A percentile compares a stretch with the other conserved stretches of the same genome.
Conservation (phyloP, 2,329 filamentous ascomycete genomes). For the Aspergillus sp. region DNA sequence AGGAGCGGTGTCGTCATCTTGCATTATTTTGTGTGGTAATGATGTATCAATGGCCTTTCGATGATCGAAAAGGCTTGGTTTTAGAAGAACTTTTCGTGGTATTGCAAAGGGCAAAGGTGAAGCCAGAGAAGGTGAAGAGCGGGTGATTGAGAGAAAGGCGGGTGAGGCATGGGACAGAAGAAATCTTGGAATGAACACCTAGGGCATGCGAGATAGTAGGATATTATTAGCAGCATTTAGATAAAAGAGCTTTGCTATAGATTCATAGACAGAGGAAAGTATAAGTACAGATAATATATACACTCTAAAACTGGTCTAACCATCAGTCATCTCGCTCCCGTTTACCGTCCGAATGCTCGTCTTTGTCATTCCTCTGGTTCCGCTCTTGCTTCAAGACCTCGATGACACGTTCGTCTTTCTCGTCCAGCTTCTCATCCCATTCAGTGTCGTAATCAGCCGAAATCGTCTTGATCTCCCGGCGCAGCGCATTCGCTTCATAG, state of each 20-base stretch:
- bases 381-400: constrained; percentile 58
- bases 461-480: constrained; percentile 77
- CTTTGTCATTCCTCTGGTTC: constrained; percentile 38
- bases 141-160: no score
- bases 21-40: no score
- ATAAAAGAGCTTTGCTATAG: neutral
- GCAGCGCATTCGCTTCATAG: constrained; percentile 76
- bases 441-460: constrained; percentile 89
- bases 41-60: no score
- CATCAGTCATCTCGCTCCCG: constrained; percentile 35
- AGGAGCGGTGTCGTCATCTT: no score
- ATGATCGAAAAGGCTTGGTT: no score
- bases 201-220: no score
- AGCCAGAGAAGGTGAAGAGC: no score
- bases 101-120: no score
- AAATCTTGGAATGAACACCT: no score
- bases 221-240: neutral
- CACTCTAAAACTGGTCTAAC: neutral
- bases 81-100: no score
- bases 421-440: constrained; percentile 78
- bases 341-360: constrained; percentile 34
- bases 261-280: neutral
- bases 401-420: constrained; percentile 65
- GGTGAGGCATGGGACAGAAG: no score
- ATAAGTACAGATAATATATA: constrained; percentile 6